A percentile compares a stretch with the other conserved stretches of the same genome.
These are phyloP conservation scores for Salmacisia buchloeana DNA, from an alignment of 1,284 basidiomycete species.

Conservation along the genomic window DNA sequence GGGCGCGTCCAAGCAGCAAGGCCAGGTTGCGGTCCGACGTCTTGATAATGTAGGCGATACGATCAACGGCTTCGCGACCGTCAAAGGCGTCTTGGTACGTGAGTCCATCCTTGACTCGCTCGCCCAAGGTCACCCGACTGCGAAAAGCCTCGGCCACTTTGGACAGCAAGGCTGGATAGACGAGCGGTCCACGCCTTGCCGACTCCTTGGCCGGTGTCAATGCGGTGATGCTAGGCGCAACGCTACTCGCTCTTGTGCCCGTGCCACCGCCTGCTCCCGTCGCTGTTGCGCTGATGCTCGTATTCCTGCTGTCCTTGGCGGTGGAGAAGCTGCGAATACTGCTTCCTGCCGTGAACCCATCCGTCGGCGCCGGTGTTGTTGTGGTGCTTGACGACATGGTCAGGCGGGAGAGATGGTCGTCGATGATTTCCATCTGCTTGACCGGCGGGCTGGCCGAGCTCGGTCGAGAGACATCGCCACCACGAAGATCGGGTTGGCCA, in stretches of 20 bases:
- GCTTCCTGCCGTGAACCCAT: constrained; percentile 7
- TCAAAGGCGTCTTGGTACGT: constrained; percentile 95
- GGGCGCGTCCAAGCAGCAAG: constrained; percentile 80
- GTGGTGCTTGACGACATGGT: not conserved
- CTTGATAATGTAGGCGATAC: constrained; percentile 94
- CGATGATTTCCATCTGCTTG: constrained; percentile 1
- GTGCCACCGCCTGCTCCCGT: constrained; percentile 10
- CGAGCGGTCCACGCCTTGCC: constrained; percentile 55
- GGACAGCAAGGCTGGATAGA: constrained; percentile 91
- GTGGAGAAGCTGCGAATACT: constrained; percentile 20
- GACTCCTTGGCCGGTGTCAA: not conserved
- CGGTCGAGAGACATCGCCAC: not conserved
- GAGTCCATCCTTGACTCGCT: constrained; percentile 86
- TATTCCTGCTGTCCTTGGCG: constrained; percentile 10
- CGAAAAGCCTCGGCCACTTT: constrained; percentile 90
- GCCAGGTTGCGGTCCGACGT: constrained; percentile 96
- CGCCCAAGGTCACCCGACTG: constrained; percentile 68
- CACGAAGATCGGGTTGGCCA: constrained; percentile 8
- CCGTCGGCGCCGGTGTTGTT: constrained; percentile 5
- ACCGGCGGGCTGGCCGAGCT: not conserved
- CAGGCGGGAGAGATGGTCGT: not conserved
- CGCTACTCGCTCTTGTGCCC: not conserved
- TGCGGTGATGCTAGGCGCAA: not conserved
- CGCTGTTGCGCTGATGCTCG: not conserved
- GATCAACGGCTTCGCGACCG: constrained; percentile 90